These are phyloP conservation scores for Wilcoxina mikolae DNA, from an alignment of 495 filamentous ascomycete species.

Conservation along the genomic window DNA sequence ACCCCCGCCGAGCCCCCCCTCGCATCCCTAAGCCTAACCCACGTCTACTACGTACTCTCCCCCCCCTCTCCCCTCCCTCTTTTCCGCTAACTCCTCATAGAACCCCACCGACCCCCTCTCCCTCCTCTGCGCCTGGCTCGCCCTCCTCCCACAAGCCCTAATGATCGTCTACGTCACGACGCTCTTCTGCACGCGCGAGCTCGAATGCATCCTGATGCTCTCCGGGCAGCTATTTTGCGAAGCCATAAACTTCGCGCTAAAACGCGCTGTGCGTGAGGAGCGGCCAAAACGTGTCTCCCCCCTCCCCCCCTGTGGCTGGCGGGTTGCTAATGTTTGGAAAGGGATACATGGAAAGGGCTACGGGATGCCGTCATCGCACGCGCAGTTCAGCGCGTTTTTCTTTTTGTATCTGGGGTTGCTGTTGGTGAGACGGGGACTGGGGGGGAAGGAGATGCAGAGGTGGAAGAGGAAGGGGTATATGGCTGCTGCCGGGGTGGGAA, in stretches of 20 bases:
- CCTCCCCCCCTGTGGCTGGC: background rate
- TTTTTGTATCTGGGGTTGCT: conserved; percentile 68
- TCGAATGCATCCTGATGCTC: conserved; percentile 83
- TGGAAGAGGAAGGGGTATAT: conserved; percentile 33
- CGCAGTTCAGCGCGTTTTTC: conserved; percentile 88
- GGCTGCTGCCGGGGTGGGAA: conserved; percentile 40
- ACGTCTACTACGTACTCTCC: conserved; percentile 80
- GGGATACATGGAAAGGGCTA: conserved; percentile 85
- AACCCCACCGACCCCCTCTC: conserved; percentile 77
- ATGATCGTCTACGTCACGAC: conserved; percentile 79
- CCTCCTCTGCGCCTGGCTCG: conserved; percentile 78
- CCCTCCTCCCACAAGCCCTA: conserved; percentile 80
- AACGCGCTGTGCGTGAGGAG: conserved; percentile 82
- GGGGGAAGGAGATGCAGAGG: conserved; percentile 12
- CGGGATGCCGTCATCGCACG: conserved; percentile 97
- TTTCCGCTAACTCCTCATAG: conserved; percentile 34
- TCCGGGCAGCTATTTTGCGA: conserved; percentile 85
- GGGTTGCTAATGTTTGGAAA: conserved; percentile 26
- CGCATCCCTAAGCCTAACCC: conserved; percentile 81
- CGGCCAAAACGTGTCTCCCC: conserved; percentile 51
- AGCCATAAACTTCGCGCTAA: conserved; percentile 78
- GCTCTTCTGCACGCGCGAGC: conserved; percentile 76
- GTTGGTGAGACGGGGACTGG: conserved; percentile 60
- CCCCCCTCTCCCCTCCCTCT: background rate
- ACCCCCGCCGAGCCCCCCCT: conserved; percentile 43